phyloP scores from a whole-genome alignment of 257 asterid genomes.

The Lycium barbarum region DNA sequence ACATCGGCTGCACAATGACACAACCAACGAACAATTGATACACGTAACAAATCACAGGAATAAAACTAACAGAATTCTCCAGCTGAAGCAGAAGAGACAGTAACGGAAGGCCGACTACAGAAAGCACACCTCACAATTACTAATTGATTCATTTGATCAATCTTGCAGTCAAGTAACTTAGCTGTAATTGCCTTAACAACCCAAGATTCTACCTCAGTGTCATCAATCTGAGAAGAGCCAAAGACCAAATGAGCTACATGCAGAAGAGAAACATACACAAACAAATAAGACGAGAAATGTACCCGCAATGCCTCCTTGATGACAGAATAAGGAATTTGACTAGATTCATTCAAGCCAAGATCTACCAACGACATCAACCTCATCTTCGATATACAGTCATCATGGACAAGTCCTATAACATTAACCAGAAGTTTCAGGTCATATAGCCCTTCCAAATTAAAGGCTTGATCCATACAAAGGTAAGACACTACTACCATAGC shows the following conservation, averaged over 20 bases:
- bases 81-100: not conserved
- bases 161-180: constrained; percentile 84
- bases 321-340: constrained; percentile 70
- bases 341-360: constrained; percentile 72
- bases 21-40: not conserved
- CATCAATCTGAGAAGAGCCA: constrained; percentile 64
- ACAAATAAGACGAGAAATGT: constrained; percentile 4
- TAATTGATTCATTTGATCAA: constrained; percentile 88
- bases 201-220: constrained; percentile 84
- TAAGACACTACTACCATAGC: constrained; percentile 67
- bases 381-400: constrained; percentile 87
- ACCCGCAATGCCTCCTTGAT: constrained; percentile 86
- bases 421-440: constrained; percentile 30
- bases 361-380: constrained; percentile 83
- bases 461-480: not conserved
- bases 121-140: constrained; percentile 71
- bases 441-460: not conserved
- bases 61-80: constrained; percentile 7
- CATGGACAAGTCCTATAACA: constrained; percentile 81
- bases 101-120: not conserved
- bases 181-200: constrained; percentile 88
- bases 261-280: constrained; percentile 22
- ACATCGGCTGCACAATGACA: constrained; percentile 62
- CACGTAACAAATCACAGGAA: constrained; percentile 9
- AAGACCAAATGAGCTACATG: not conserved